Base-by-base conservation (phyloP, 2,329 filamentous ascomycete species). In the Neonectria punicea region DNA sequence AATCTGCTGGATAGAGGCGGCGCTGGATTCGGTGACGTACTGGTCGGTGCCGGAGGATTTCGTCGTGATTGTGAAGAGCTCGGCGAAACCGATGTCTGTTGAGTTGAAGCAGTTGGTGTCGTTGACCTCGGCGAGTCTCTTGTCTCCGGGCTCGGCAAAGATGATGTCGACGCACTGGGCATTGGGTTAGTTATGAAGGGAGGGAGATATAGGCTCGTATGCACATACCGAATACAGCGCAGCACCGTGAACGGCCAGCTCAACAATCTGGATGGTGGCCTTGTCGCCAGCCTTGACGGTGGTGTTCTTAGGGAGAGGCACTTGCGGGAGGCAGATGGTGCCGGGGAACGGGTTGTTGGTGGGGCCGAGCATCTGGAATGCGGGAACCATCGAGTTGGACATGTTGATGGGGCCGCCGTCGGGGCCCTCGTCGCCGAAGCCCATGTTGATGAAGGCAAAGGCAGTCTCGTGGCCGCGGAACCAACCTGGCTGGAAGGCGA, bases 401-500 rank as follows among this genome's bases (percentile, higher is more conserved):
- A 97, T 97, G 84, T 98, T 98, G 7, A 81, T 79, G 1, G 96
- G 95, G 8, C 92, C 89, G 63, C 79, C 75, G 65, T 86, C 84
- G 16, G 89, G 88, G 0, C 87, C 88, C 10, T 86, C 84, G 36
- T 86, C 93, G 69, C 93, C 93, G 70, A 94, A 89, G 70, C 96
- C 96, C 60, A 98, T 85, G 83, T 98, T 98, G 81, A 98, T 84
- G 82, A 97, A 97, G 77, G 97, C 86, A 73, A 93, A 88, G 18
- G 94, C 95, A 6, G 89, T 90, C 39, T 87, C 79, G 79, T 98
- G 96, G 69, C 96, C 96, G 63, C 90, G 89, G 84, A 98, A 98
- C 96, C 96, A 98, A 75, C 95, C 96, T 0, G 96, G 96, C 77
- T 98, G 95, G 74, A 98, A 86, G 54, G 93, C 87, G 66, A 99